Evolutionary conservation across 306 rosid species (phyloP).

Genomic region (Dalbergia cultrata): DNA sequence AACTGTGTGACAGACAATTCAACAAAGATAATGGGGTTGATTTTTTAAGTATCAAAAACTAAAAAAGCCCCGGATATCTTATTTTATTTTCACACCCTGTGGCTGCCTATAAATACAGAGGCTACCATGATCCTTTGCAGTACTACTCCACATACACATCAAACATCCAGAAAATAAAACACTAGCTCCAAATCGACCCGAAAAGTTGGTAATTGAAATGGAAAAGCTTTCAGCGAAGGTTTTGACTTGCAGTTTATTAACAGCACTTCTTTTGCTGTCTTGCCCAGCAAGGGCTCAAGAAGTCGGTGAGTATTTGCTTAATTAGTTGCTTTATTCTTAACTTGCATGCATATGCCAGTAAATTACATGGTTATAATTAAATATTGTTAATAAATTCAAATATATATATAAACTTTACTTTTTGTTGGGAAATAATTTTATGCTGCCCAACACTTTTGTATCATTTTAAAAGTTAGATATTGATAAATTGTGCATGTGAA

Average conservation of each 20-base stretch:
- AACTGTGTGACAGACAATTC: neutral
- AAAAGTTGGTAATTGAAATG: constrained; percentile 28
- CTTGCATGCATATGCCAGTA: neutral
- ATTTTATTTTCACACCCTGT: neutral
- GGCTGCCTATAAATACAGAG: constrained; percentile 35
- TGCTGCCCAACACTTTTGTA: too few species aligned
- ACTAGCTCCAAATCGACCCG: neutral
- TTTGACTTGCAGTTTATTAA: constrained; percentile 48
- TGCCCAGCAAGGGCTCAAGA: constrained; percentile 51
- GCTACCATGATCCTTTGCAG: neutral
- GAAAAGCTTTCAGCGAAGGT: constrained; percentile 38
- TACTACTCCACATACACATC: neutral
- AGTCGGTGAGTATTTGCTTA: constrained; percentile 60
- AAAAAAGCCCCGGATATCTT: neutral
- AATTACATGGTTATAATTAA: too few species aligned
- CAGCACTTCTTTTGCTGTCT: constrained; percentile 45
- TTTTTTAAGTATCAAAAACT: too few species aligned
- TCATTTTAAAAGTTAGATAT: too few species aligned
- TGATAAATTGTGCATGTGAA: too few species aligned
- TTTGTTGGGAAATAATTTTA: too few species aligned
- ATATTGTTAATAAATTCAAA: too few species aligned
- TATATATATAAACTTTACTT: too few species aligned
- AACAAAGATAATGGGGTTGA: neutral
- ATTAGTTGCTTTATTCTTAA: neutral
- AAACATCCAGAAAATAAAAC: constrained; percentile 1